A percentile compares a stretch with the other conserved stretches of the same genome.
These are phyloP conservation scores for Colletotrichum theobromicola DNA, from an alignment of 2,329 filamentous ascomycete species.

Conservation along the genomic window DNA sequence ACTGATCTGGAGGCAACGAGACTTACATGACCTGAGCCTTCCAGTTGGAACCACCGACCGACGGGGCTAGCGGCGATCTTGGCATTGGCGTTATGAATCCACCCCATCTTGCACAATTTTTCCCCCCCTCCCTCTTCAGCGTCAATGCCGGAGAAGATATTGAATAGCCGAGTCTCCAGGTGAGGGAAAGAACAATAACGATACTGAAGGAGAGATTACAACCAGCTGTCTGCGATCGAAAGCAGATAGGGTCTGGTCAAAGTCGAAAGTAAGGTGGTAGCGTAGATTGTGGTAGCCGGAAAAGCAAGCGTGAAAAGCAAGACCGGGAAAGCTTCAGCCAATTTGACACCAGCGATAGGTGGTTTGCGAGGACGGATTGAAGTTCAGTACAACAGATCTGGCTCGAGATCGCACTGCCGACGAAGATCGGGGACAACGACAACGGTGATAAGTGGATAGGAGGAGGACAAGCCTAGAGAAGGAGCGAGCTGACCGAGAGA, in stretches of 20 bases:
- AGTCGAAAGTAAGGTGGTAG: neutral
- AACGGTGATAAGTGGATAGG: neutral
- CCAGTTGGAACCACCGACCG: slow-evolving; percentile 78
- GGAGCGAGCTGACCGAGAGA: neutral
- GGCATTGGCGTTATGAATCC: slow-evolving; percentile 55
- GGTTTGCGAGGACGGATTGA: neutral
- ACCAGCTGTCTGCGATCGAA: neutral
- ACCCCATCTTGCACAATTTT: slow-evolving; percentile 43
- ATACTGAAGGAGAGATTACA: neutral
- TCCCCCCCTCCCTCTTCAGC: neutral
- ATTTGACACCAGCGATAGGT: neutral
- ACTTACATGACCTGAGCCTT: slow-evolving; percentile 82
- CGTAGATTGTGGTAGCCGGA: neutral
- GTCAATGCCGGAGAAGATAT: neutral
- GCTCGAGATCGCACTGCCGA: neutral
- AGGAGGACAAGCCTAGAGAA: slow-evolving; percentile 1
- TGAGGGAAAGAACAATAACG: neutral
- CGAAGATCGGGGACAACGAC: neutral
- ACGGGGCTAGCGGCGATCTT: slow-evolving; percentile 69
- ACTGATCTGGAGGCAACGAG: neutral
- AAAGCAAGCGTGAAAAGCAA: neutral
- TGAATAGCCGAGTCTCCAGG: neutral
- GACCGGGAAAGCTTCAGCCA: neutral
- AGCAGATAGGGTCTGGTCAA: neutral
- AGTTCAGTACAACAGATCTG: neutral